These are phyloP conservation scores for Pseudocercospora macadamiae DNA, from an alignment of 2,329 filamentous ascomycete species.

Conservation along the genomic window DNA sequence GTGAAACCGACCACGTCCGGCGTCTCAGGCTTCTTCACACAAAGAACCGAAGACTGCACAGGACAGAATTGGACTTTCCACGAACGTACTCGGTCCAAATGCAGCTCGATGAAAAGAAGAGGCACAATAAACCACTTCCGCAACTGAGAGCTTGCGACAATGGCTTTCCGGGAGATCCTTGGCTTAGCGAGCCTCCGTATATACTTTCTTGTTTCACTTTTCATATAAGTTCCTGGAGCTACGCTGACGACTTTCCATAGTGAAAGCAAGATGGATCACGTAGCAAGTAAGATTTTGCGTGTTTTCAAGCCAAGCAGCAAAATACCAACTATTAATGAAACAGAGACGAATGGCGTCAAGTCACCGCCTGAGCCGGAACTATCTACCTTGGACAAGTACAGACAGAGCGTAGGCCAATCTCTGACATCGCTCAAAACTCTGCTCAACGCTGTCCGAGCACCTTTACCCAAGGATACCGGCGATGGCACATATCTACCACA, in stretches of 20 bases:
- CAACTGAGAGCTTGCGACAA: constrained; percentile 7
- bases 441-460: constrained; percentile 37
- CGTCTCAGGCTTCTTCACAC: background rate
- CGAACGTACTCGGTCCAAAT: background rate
- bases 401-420: constrained; percentile 29
- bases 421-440: constrained; percentile 33
- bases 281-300: constrained; percentile 8
- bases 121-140: constrained; percentile 8
- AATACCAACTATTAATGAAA: background rate
- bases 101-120: background rate
- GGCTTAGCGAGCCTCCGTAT: background rate
- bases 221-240: background rate
- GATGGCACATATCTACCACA: constrained; percentile 46
- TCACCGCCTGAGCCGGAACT: constrained; percentile 23
- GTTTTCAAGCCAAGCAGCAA: background rate
- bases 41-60: background rate
- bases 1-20: background rate
- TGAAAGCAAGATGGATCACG: constrained; percentile 5
- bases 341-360: constrained; percentile 17
- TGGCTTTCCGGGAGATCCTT: background rate
- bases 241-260: constrained; percentile 6
- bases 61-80: background rate
- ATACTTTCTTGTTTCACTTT: background rate
- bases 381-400: constrained; percentile 31
- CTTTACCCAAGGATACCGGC: constrained; percentile 45